Evolutionary conservation across 2,329 filamentous ascomycete species (phyloP), one percentile per base, ranked within the genome.

Genomic region (Mariannaea sp.): DNA sequence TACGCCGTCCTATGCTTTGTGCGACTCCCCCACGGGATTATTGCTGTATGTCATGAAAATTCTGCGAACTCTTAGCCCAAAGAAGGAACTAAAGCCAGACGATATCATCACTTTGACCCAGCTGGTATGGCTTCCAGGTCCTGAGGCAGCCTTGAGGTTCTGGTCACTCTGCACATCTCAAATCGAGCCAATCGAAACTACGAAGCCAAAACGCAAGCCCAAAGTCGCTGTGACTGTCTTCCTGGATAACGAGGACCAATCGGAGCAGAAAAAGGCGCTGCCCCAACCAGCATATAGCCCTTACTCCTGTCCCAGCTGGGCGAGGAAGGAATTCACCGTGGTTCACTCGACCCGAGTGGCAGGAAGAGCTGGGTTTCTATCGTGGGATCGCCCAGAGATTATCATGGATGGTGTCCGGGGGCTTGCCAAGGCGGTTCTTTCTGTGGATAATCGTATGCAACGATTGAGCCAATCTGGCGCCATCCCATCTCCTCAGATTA

Each of bases 101-200:
- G 82, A 87, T 49, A 73, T 88, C 19, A 75, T 89, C 53, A 83
- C 82, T 14, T 73, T 86, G 61, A 80, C 83, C 1, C 80, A 83
- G 65, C 70, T 88, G 22, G 80, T 84, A 17, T 89, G 86, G 86
- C 69, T 89, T 1, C 85, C 86, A 0, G 86, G 85, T 0, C 84
- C 84, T 0, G 85, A 88, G 62, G 78, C 78, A 2, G 79, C 78
- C 3, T 69, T 87, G 60, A 73, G 84, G 20, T 86, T 80, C 50
- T 83, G 78, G 80, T 74, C 79, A 6, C 68, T 75, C 29, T 78
- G 75, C 32, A 68, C 70, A 13, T 67, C 69, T n/a, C 68, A 75
- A 30, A 57, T 62, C 7, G 71, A 74, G 36, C 64, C 64, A 1
- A 47, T 49, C 4, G 60, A 65, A 22, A 56, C 65, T 53, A 65